Base-by-base conservation (phyloP, 805 yeast species). In the Cyberlindnera maritima region DNA sequence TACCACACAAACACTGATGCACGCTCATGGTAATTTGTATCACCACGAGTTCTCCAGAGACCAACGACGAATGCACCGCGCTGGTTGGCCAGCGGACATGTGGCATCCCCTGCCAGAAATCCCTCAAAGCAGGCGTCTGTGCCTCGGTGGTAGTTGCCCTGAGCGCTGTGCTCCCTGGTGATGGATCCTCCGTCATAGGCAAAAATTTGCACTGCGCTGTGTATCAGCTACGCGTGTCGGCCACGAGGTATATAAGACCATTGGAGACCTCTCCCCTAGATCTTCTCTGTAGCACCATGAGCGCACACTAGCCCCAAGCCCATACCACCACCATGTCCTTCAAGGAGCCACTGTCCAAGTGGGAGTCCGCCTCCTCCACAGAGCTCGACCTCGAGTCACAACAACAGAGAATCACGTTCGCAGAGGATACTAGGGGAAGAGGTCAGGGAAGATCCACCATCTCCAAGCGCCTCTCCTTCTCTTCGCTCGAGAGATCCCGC, bases 1-100 rank as follows among this genome's bases (percentile, higher is more conserved):
- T 48, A 29, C 51, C 33, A 33, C 42, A 40, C 42, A 40, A 39
- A 32, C 39, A 36, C 32, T 6, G 48, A 43, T 46, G 48, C 48
- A 44, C 48, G 12, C 18, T 17, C 21, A 25, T 17, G 40, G 51
- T 48, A 48, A 43, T 35, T 41, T 14, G 43, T 37, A 37, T 36
- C 47, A 40, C 48, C 43, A 36, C 36, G 51, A 47, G 51, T 20
- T 43, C 23, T 31, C 33, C 38, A 18, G 13, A 41, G 51, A 33
- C 47, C 41, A 25, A 28, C 28, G 15, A 17, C 8, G n/a, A 37
- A 23, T 25, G 32, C 21, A 18, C 41, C 5, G 25, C 19, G 21
- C 32, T 43, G 34, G 38, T 14, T 43, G 47, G 47, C 13, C 42
- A 36, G 35, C 25, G 37, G 31, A 28, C 31, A 28, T 7, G 31